Conservation (phyloP, 768 basidiomycete species). For the Phaffia australis region DNA sequence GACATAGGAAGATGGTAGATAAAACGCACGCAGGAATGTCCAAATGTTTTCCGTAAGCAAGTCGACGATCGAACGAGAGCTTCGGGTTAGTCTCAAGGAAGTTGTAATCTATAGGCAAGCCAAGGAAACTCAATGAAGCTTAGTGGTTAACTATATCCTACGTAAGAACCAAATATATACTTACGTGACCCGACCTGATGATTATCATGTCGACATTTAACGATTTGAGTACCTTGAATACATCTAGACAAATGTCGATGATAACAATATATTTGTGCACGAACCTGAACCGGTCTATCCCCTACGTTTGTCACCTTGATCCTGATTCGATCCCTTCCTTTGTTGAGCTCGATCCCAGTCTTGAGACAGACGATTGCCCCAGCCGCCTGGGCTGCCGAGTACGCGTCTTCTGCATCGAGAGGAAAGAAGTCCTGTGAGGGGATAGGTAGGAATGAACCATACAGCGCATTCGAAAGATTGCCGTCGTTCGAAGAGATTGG, state of each 20-base stretch:
- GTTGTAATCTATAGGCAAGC: slow-evolving; percentile 78
- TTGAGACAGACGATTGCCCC: slow-evolving; percentile 35
- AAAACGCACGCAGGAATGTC: slow-evolving; percentile 60
- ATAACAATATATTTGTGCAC: neutral
- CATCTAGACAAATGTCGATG: slow-evolving; percentile 16
- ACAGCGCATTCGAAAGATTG: slow-evolving; percentile 70
- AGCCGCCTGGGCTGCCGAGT: slow-evolving; percentile 30
- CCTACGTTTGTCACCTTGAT: slow-evolving; percentile 79
- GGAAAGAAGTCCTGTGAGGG: slow-evolving; percentile 61
- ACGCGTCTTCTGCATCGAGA: slow-evolving; percentile 37
- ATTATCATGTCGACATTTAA: neutral
- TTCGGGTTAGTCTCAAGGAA: slow-evolving; percentile 80
- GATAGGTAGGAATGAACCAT: slow-evolving; percentile 82
- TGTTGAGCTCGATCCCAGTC: slow-evolving; percentile 58
- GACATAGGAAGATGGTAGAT: too few relatives aligned
- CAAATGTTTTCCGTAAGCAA: slow-evolving; percentile 58
- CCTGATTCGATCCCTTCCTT: slow-evolving; percentile 55
- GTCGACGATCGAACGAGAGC: slow-evolving; percentile 68
- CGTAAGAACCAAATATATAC: neutral
- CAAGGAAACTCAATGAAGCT: slow-evolving; percentile 38
- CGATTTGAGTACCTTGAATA: neutral
- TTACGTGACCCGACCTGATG: neutral
- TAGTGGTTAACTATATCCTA: neutral
- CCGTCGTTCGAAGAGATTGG: slow-evolving; percentile 79
- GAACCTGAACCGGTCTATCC: slow-evolving; percentile 82